Conservation (phyloP, 495 filamentous ascomycete species). For the Penicillium samsonianum region DNA sequence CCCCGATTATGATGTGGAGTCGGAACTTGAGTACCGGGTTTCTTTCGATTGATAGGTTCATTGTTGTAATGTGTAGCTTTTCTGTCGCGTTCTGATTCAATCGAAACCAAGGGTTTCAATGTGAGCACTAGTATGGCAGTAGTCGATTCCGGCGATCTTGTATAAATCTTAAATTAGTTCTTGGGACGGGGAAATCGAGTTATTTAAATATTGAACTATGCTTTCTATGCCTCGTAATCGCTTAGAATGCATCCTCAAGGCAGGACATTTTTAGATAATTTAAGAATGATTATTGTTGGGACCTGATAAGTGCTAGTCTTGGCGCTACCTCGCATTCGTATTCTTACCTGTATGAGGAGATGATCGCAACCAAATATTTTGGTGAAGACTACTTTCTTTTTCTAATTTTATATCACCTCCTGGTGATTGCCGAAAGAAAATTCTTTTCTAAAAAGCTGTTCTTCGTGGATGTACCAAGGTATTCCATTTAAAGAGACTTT, state of each 20-base stretch:
- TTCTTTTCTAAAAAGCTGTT: too few relatives aligned
- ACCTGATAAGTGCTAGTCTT: background rate
- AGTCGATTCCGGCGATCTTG: background rate
- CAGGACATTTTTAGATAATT: background rate
- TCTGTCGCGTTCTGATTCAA: background rate
- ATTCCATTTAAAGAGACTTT: too few relatives aligned
- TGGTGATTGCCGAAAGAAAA: background rate
- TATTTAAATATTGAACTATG: background rate
- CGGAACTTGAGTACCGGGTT: background rate
- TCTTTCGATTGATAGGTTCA: background rate
- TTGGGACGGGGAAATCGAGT: background rate
- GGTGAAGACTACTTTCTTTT: background rate
- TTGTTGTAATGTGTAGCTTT: background rate
- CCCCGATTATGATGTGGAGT: slow-evolving; percentile 22
- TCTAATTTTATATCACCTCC: background rate
- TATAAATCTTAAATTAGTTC: background rate
- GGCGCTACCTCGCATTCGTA: background rate
- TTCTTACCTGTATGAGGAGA: background rate
- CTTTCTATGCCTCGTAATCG: background rate
- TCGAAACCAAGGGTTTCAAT: background rate
- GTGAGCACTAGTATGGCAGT: background rate
- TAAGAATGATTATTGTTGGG: background rate
- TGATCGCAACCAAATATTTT: background rate
- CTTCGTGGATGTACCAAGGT: too few relatives aligned
- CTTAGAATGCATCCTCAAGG: background rate